Evolutionary conservation across 768 basidiomycete species (phyloP), one percentile per base, ranked within the genome.

Genomic region (Russula brevipes): DNA sequence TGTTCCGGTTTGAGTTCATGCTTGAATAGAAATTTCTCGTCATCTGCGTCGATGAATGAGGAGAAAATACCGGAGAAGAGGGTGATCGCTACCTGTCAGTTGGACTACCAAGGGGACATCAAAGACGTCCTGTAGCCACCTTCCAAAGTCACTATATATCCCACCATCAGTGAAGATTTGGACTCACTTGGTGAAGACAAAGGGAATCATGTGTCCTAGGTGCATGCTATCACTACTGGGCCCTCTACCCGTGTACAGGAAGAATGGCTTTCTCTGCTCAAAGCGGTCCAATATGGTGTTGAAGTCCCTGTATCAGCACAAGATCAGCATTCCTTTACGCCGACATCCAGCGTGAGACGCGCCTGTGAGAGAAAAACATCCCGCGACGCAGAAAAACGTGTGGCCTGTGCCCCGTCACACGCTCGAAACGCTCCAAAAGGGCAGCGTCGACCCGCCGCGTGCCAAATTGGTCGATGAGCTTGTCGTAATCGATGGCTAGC

Each of bases 11-110:
- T 95, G 63, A 97, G 83, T 67, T 90, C 89, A 59, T 94, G 91
- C 74, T 98, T 96, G 83, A 99, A 97, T 52, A 99, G 76, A 79
- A 98, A 99, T 74, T 99, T 99, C 73, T 99, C 97, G 74, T 99
- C 97, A 71, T 99, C 97, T 92, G 9, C 46, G 30, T 5, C 31
- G 10, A 42, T n/a, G n/a, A 19, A 2, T 49, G 49, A 24, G 17
- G 33, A 55, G 30, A 16, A 11, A 30, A 53, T 11, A 31, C 19
- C 36, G 47, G 24, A 54, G 59, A n/a, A n/a, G 42, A 38, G 12
- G 38, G 54, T 79, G 51, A 24, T 45, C 12, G 31, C 6, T 60
- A 89, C 94, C 94, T 44, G 97, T 99, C 2, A 99, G 82, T 74
- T 99, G 97, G 60, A 99, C 81, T 61, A 99, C 97, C 38, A 98